phyloP scores from a whole-genome alignment of 495 filamentous ascomycete species.

The Tuber aestivum region DNA sequence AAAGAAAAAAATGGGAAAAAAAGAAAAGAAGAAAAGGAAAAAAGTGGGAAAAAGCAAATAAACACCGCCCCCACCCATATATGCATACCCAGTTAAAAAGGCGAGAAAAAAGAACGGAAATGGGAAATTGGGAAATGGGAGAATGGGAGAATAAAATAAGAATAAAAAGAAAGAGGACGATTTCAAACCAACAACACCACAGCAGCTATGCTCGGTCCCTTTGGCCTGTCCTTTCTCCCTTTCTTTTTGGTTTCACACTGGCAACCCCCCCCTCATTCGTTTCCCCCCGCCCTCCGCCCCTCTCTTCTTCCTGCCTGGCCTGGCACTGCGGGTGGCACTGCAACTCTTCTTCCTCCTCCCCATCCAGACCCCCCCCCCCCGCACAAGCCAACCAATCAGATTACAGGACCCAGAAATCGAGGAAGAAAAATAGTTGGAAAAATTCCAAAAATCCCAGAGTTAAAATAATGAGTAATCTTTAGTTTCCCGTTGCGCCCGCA shows the following conservation, averaged over 20 bases:
- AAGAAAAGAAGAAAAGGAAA: constrained; percentile 9
- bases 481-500: constrained; percentile 5
- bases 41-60: constrained; percentile 13
- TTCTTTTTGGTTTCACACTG: constrained; percentile 2
- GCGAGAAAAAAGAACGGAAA: constrained; percentile 1
- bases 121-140: constrained; percentile 21
- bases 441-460: neutral
- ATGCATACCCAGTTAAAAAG: constrained; percentile 13
- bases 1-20: constrained; percentile 9
- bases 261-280: too few relatives aligned
- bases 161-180: constrained; percentile 14
- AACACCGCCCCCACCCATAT: constrained; percentile 7
- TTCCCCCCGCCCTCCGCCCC: constrained; percentile 12
- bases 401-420: constrained; percentile 9
- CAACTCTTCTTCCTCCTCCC: neutral
- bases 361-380: neutral
- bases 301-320: constrained; percentile 3
- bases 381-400: constrained; percentile 2
- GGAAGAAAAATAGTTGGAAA: constrained; percentile 11
- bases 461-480: constrained; percentile 7
- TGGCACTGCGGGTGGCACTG: neutral
- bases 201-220: neutral
- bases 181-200: constrained; percentile 1
- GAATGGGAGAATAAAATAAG: constrained; percentile 6
- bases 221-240: constrained; percentile 10